Percentiles rank a stretch among this genome's conserved stretches.
Evolutionary conservation across 2,329 filamentous ascomycete genomes (phyloP).

Genomic region (Akanthomyces lecanii): DNA sequence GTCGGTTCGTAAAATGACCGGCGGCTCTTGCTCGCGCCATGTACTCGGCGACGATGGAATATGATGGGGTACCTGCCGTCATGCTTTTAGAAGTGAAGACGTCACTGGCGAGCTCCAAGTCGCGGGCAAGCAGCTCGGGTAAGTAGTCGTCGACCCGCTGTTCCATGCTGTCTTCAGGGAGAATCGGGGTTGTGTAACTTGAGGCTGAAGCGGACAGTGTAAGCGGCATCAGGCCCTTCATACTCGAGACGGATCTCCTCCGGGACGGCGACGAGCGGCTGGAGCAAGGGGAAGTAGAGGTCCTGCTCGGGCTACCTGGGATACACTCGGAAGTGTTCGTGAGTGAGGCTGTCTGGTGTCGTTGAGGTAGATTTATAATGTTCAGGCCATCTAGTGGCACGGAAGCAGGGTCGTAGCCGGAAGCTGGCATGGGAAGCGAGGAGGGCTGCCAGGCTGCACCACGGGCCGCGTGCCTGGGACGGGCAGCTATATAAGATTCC

Average conservation of each 20-base stretch:
- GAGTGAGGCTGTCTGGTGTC: not conserved
- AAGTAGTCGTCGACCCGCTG: constrained; percentile 41
- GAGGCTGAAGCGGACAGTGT: constrained; percentile 29
- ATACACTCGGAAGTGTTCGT: not conserved
- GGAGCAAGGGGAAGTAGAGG: constrained; percentile 7
- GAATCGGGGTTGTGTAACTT: constrained; percentile 22
- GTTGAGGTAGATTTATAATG: constrained; percentile 1
- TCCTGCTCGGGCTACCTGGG: constrained; percentile 17
- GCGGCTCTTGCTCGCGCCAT: constrained; percentile 19
- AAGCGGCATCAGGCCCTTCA: constrained; percentile 37
- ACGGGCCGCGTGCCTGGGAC: not conserved
- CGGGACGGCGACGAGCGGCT: constrained; percentile 21
- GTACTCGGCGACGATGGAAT: constrained; percentile 31
- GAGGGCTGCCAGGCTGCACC: constrained; percentile 5
- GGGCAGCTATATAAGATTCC: constrained; percentile 10
- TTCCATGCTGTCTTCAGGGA: constrained; percentile 27
- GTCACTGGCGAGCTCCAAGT: constrained; percentile 46
- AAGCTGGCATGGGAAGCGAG: constrained; percentile 14
- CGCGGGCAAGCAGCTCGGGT: constrained; percentile 52
- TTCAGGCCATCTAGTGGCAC: constrained; percentile 15
- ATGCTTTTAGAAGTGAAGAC: constrained; percentile 49
- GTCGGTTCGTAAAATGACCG: constrained; percentile 21
- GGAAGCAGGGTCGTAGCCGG: constrained; percentile 14
- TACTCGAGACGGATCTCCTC: constrained; percentile 36
- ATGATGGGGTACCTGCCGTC: constrained; percentile 46